These are phyloP conservation scores for Diplogelasinospora grovesii DNA, from an alignment of 495 filamentous ascomycete genomes.

Conservation along the genomic window DNA sequence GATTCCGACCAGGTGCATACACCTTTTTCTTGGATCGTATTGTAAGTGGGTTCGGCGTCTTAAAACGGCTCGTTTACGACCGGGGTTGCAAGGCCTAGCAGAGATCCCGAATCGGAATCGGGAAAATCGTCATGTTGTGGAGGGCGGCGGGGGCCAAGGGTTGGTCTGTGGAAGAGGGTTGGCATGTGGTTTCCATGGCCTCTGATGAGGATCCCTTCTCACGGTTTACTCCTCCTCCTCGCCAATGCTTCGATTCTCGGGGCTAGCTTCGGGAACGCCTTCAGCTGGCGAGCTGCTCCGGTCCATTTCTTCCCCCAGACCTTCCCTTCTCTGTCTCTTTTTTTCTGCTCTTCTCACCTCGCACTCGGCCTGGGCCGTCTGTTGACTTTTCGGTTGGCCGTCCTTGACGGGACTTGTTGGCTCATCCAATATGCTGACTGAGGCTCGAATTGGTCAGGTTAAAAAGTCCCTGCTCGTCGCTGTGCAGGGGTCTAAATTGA, in stretches of 20 bases:
- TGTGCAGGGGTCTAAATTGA: slow-evolving; percentile 20
- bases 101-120: slow-evolving; percentile 8
- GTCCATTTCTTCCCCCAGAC: no score
- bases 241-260: background rate
- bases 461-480: slow-evolving; percentile 8
- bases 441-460: slow-evolving; percentile 9
- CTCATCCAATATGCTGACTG: slow-evolving; percentile 14
- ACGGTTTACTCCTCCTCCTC: background rate
- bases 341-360: background rate
- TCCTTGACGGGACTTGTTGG: slow-evolving; percentile 1
- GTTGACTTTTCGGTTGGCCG: no score
- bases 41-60: slow-evolving; percentile 11
- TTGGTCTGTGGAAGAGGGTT: slow-evolving; percentile 6
- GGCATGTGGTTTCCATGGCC: background rate
- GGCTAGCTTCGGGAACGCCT: no score
- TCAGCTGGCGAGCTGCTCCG: no score
- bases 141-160: slow-evolving; percentile 1
- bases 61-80: background rate
- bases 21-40: slow-evolving; percentile 15
- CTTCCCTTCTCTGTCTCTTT: no score
- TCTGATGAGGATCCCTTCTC: background rate
- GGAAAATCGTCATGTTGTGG: slow-evolving; percentile 6
- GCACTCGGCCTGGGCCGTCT: background rate
- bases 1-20: slow-evolving; percentile 17
- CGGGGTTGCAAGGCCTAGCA: slow-evolving; percentile 6